These are phyloP conservation scores for Nannizziopsis arthrosporioides DNA, from an alignment of 2,329 filamentous ascomycete genomes.

Conservation along the genomic window DNA sequence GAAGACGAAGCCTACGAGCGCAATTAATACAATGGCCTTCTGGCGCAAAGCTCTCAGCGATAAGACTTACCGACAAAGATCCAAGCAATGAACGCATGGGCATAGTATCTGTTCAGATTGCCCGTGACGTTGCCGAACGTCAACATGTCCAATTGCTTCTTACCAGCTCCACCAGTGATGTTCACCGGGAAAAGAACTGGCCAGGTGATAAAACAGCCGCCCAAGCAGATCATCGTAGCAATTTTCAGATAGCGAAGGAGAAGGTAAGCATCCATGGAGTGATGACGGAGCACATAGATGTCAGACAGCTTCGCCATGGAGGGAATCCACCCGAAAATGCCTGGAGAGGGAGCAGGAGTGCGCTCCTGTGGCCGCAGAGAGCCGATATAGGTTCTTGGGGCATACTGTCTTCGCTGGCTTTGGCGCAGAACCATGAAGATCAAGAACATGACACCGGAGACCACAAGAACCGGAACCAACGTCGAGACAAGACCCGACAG, in stretches of 20 bases:
- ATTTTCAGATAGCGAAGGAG: conserved; percentile 82
- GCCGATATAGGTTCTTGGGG: conserved; percentile 45
- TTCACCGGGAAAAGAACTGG: conserved; percentile 84
- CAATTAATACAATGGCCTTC: background rate
- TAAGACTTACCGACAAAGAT: conserved; percentile 57
- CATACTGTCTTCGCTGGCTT: conserved; percentile 41
- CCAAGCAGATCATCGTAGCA: conserved; percentile 63
- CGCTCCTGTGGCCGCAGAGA: conserved; percentile 44
- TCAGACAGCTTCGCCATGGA: conserved; percentile 59
- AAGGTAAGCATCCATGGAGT: conserved; percentile 83
- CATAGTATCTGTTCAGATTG: conserved; percentile 59
- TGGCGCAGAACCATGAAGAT: conserved; percentile 42
- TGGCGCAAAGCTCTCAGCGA: background rate
- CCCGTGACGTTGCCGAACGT: conserved; percentile 64
- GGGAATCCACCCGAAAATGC: conserved; percentile 55
- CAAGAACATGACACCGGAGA: conserved; percentile 37
- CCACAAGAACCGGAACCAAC: conserved; percentile 36
- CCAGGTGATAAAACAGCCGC: conserved; percentile 75
- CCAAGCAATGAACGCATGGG: conserved; percentile 70
- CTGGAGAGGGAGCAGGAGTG: conserved; percentile 47
- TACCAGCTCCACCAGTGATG: conserved; percentile 59
- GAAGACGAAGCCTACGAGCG: conserved; percentile 56
- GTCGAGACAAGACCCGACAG: conserved; percentile 40
- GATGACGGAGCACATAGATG: conserved; percentile 73
- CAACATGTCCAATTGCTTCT: conserved; percentile 61